These are phyloP conservation scores for Mortierella sp. DNA, from an alignment of 371 early-diverging fungal genomes.

Conservation along the genomic window DNA sequence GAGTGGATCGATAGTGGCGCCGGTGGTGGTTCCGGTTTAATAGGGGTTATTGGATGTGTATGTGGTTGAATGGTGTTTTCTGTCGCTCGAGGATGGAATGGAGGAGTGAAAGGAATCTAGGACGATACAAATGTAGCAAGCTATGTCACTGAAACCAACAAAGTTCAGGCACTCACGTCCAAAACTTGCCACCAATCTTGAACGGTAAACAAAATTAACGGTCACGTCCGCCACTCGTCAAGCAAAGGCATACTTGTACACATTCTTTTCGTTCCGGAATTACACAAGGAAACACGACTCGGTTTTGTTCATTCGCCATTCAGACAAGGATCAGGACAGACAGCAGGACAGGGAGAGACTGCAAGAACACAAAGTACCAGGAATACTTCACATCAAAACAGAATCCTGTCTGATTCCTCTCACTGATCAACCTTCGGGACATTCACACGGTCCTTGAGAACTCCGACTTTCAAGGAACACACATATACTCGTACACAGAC, in stretches of 20 bases:
- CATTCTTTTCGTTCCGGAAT: not conserved
- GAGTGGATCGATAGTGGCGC: too few relatives aligned
- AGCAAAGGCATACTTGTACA: not conserved
- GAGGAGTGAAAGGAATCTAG: too few relatives aligned
- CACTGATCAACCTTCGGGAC: not conserved
- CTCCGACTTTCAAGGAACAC: not conserved
- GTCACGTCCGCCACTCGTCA: not conserved
- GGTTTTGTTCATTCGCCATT: not conserved
- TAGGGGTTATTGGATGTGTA: too few relatives aligned
- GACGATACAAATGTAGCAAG: too few relatives aligned
- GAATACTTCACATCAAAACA: not conserved
- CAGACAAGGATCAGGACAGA: not conserved
- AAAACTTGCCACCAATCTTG: not conserved
- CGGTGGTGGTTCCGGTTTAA: too few relatives aligned
- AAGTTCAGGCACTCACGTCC: not conserved
- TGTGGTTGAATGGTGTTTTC: too few relatives aligned
- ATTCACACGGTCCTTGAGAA: not conserved
- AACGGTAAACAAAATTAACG: conserved; percentile 3
- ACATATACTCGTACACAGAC: not conserved
- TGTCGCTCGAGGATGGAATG: too few relatives aligned
- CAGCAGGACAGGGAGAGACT: not conserved
- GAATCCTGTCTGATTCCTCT: not conserved
- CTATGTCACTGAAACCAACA: not conserved
- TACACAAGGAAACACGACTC: not conserved
- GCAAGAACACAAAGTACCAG: not conserved